phyloP scores from a whole-genome alignment of 768 basidiomycete species.

The Tubosaeta sp. region DNA sequence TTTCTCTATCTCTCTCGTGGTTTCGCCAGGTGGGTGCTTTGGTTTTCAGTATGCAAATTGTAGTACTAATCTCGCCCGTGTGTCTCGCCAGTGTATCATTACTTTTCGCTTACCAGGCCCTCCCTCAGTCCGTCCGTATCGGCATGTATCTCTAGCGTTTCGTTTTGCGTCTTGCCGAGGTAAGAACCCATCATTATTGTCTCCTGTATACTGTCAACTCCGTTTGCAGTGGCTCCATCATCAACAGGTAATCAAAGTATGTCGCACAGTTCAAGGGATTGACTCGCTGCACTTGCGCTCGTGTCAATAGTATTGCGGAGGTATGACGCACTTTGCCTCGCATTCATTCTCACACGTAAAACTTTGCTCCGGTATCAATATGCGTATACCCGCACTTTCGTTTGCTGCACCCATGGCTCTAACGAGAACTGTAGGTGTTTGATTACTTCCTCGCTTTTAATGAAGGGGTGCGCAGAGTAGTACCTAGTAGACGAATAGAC shows the following conservation, averaged over 20 bases:
- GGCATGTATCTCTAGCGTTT: no score
- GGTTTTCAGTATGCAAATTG: no score
- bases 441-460: constrained; percentile 12
- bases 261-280: not conserved
- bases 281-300: not conserved
- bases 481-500: not conserved
- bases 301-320: not conserved
- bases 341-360: not conserved
- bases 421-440: not conserved
- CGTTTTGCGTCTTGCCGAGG: no score
- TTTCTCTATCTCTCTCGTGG: no score
- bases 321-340: not conserved
- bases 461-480: constrained; percentile 5
- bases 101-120: no score
- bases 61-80: no score
- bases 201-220: constrained; percentile 1
- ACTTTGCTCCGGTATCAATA: constrained; percentile 10
- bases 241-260: constrained; percentile 11
- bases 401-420: not conserved
- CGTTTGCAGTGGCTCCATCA: not conserved
- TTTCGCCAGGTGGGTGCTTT: no score
- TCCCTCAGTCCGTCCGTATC: no score
- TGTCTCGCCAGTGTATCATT: no score
- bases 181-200: no score
- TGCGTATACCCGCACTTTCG: not conserved